phyloP scores from a whole-genome alignment of 2,329 filamentous ascomycete genomes.

The Ophiocordyceps unilateralis region DNA sequence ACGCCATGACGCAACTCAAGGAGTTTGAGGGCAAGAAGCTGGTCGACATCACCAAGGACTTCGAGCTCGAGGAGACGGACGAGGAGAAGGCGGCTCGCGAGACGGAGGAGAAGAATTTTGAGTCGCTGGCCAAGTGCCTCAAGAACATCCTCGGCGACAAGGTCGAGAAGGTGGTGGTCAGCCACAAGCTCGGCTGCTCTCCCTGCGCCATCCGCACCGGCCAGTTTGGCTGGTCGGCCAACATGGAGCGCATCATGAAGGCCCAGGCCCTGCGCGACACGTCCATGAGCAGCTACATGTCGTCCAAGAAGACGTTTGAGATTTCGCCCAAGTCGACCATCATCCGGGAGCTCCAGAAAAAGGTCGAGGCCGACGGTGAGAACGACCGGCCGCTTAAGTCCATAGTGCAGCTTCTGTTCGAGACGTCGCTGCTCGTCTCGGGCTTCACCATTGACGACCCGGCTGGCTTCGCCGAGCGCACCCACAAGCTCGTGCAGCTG shows the following conservation, averaged over 20 bases:
- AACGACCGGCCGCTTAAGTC: constrained; percentile 98
- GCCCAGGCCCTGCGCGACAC: constrained; percentile 98
- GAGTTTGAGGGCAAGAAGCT: constrained; percentile 99
- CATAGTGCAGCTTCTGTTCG: constrained; percentile 94
- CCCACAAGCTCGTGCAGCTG: constrained; percentile 98
- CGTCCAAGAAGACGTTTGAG: constrained; percentile 99
- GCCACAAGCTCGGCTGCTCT: constrained; percentile 85
- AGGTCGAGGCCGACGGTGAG: constrained; percentile 95
- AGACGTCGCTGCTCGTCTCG: constrained; percentile 95
- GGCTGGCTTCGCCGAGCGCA: constrained; percentile 92
- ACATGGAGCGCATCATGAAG: constrained; percentile 99
- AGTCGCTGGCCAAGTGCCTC: constrained; percentile 83
- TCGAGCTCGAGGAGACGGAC: constrained; percentile 98
- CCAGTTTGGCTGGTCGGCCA: constrained; percentile 99
- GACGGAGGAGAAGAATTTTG: constrained; percentile 95
- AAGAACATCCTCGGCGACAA: constrained; percentile 99
- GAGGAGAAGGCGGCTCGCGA: constrained; percentile 97
- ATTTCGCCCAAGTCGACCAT: constrained; percentile 98
- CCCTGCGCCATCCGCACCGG: constrained; percentile 98
- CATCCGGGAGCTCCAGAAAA: constrained; percentile 98
- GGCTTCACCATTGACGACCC: constrained; percentile 99
- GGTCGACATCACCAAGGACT: constrained; percentile 99
- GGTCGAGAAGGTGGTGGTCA: constrained; percentile 99
- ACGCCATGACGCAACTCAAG: constrained; percentile 99
- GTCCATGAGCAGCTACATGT: constrained; percentile 99